Conservation (phyloP, 345 rosid species). For the Psidium guajava region DNA sequence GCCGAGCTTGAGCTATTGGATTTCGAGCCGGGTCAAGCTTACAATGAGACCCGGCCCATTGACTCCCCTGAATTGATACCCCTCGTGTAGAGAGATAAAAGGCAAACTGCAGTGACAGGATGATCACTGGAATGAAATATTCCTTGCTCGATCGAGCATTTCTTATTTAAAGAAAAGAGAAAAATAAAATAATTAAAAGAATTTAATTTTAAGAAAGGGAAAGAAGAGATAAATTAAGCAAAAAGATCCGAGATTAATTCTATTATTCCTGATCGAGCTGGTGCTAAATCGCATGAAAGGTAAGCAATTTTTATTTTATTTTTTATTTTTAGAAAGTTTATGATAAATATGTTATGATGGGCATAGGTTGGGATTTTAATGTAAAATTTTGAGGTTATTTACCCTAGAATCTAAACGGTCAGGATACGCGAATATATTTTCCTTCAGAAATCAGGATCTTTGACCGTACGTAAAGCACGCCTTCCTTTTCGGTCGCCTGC, state of each 20-base stretch:
- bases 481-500: fast-evolving
- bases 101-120: too few relatives aligned
- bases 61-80: too few relatives aligned
- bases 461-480: not conserved
- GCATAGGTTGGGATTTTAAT: too few relatives aligned
- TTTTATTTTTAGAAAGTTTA: not conserved
- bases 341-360: not conserved
- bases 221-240: not conserved
- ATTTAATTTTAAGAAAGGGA: not conserved
- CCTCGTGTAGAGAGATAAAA: too few relatives aligned
- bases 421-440: not conserved
- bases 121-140: too few relatives aligned
- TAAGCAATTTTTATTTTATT: not conserved
- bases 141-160: too few relatives aligned
- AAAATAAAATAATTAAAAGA: not conserved
- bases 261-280: too few relatives aligned
- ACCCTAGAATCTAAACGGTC: not conserved
- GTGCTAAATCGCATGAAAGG: not conserved
- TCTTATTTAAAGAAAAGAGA: not conserved
- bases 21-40: too few relatives aligned
- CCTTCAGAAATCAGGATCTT: not conserved
- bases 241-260: too few relatives aligned
- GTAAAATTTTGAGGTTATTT: too few relatives aligned
- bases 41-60: too few relatives aligned
- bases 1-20: too few relatives aligned